Base-by-base conservation (phyloP, 345 rosid species). In the Conringia planisiliqua region DNA sequence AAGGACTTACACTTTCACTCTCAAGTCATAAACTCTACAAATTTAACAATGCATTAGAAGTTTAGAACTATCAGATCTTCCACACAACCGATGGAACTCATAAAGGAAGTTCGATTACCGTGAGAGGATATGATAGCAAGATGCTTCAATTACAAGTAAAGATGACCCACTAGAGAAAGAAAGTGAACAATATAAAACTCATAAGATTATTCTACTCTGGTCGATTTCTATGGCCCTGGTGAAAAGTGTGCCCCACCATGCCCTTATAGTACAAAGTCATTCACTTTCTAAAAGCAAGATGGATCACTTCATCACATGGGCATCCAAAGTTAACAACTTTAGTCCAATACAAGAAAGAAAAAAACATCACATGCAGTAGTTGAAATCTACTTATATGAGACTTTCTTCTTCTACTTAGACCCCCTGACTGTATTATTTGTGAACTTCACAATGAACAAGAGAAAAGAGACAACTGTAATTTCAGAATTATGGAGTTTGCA, bases 71-170 rank as follows among this genome's bases (percentile, higher is more conserved):
- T 47, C 16, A 71, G 54, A 70, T 20, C 35, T 43, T 38, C 10
- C 17, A 42, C 50, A 33, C 20, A 60, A 42, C 27, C 75, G 29
- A 20, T 16, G 27, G 9, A 48, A 63, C 35, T 52, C 62, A 54
- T 43, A 43, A 51, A 24, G 24, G 38, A 52, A 61, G 32, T 42
- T 76, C 24, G 46, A 62, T 9, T 38, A 75, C 40, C 20, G 26
- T 62, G 47, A 7, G 26, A 62, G 42, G 71, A 44, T 42, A 70
- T 77, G 61, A 70, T 63, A 36, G 20, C 76, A 47, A 64, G 71
- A 71, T 77, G 77, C 80, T 71, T 77, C 67, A 50, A 51, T 57
- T 30, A 55, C 76, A 77, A 71, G 80, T 42, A 71, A 77, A 77
- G 76, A 46, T 70, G 67, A 46, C 67, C 80, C 80, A 77, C 67